A percentile compares a stretch with the other conserved stretches of the same genome.
phyloP scores from a whole-genome alignment of 2,329 filamentous ascomycete species.

The Pseudogymnoascus sp. region DNA sequence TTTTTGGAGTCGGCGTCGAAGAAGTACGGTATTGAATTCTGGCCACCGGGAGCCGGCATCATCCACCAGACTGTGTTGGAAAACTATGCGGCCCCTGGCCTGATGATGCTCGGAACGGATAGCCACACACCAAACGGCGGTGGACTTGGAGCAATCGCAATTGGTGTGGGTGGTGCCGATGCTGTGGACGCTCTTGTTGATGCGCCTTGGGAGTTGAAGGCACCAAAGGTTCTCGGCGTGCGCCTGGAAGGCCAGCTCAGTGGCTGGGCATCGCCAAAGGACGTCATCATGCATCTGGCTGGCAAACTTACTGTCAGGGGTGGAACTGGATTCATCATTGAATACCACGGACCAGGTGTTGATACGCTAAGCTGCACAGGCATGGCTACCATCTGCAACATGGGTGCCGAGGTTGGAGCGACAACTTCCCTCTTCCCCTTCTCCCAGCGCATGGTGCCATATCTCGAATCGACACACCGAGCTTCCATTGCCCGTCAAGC shows the following conservation, averaged over 20 bases:
- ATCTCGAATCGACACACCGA: conserved; percentile 77
- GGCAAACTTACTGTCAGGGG: conserved; percentile 87
- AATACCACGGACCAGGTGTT: conserved; percentile 87
- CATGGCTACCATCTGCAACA: conserved; percentile 87
- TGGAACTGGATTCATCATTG: conserved; percentile 88
- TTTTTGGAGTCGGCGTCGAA: conserved; percentile 89
- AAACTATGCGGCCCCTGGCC: conserved; percentile 91
- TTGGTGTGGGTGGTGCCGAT: conserved; percentile 94
- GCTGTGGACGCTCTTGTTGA: conserved; percentile 95
- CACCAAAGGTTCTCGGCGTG: conserved; percentile 82
- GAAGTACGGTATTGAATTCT: conserved; percentile 92
- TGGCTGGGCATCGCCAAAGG: conserved; percentile 92
- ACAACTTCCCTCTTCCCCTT: conserved; percentile 95
- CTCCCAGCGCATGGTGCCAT: conserved; percentile 72
- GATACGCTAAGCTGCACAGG: conserved; percentile 84
- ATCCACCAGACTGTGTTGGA: conserved; percentile 97
- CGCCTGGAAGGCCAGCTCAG: conserved; percentile 73
- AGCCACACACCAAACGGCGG: conserved; percentile 98
- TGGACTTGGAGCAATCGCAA: conserved; percentile 85
- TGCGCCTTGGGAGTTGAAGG: conserved; percentile 95
- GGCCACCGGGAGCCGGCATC: conserved; percentile 87
- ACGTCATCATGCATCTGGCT: conserved; percentile 84
- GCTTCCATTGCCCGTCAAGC: conserved; percentile 33
- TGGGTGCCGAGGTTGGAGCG: conserved; percentile 85
- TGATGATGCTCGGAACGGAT: conserved; percentile 99